Conservation (phyloP, 129 eudicot genomes). For the Flaveria linearis region DNA sequence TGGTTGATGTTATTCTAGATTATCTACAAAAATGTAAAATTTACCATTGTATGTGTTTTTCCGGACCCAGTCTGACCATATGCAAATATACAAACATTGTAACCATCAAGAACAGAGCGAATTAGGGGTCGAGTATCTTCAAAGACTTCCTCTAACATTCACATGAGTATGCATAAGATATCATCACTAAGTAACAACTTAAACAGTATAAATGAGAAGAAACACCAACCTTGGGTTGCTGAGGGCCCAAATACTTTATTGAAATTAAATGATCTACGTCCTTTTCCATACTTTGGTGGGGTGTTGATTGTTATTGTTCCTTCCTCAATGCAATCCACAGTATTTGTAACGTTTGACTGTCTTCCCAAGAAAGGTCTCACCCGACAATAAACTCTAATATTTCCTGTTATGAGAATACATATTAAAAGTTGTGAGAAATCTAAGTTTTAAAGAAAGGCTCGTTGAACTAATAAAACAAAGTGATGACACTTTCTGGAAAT, state of each 20-base stretch:
- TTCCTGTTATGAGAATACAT: slow-evolving; percentile 50
- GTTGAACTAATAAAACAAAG: background rate
- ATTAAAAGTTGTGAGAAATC: background rate
- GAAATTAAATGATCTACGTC: slow-evolving; percentile 69
- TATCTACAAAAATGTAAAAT: background rate
- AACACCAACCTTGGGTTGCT: slow-evolving; percentile 76
- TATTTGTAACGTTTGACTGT: slow-evolving; percentile 49
- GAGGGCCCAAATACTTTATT: slow-evolving; percentile 91
- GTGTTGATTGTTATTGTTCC: slow-evolving; percentile 71
- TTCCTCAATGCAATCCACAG: slow-evolving; percentile 81
- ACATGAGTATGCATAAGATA: slow-evolving; percentile 5
- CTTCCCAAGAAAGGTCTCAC: slow-evolving; percentile 84
- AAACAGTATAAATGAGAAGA: slow-evolving; percentile 6
- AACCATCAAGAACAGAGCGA: slow-evolving; percentile 97
- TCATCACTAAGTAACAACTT: background rate
- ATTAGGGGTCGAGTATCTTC: slow-evolving; percentile 81
- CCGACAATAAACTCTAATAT: slow-evolving; percentile 93
- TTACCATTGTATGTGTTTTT: slow-evolving; percentile 94
- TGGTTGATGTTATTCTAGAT: background rate
- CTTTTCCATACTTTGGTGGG: slow-evolving; percentile 86
- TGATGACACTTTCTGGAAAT: slow-evolving; percentile 10
- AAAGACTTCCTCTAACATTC: slow-evolving; percentile 75
- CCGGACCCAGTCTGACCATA: slow-evolving; percentile 99
- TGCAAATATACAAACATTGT: slow-evolving; percentile 91
- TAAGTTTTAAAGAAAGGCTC: background rate